Conservation (phyloP, 2,329 filamentous ascomycete genomes). For the Nemania serpens region DNA sequence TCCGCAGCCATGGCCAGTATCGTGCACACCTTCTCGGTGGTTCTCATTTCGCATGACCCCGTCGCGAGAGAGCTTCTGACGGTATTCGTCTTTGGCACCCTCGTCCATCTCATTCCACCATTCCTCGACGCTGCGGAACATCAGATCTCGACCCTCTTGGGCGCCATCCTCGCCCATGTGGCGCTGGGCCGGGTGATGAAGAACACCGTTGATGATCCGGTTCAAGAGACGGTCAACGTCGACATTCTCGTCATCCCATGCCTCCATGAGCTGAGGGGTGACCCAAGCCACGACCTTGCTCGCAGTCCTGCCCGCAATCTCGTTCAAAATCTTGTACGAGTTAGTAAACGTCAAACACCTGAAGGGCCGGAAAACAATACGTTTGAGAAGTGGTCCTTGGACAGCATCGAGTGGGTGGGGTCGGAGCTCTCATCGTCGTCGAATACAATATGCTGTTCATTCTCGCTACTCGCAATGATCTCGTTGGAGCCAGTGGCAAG, state of each 20-base stretch:
- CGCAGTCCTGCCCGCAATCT: conserved; percentile 82
- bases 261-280: conserved; percentile 85
- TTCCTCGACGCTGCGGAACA: conserved; percentile 78
- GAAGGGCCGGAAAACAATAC: conserved; percentile 46
- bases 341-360: conserved; percentile 13
- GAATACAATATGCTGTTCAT: conserved; percentile 87
- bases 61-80: conserved; percentile 74
- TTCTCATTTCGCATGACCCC: conserved; percentile 80
- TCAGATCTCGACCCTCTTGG: conserved; percentile 70
- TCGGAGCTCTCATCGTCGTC: conserved; percentile 75
- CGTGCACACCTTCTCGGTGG: conserved; percentile 83
- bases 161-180: conserved; percentile 71
- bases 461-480: conserved; percentile 82
- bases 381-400: conserved; percentile 94
- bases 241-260: conserved; percentile 77
- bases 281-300: conserved; percentile 81
- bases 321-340: conserved; percentile 69
- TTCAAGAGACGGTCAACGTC: conserved; percentile 73
- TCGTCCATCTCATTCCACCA: conserved; percentile 79
- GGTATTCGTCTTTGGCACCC: conserved; percentile 67
- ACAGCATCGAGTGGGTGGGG: conserved; percentile 93
- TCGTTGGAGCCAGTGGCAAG: conserved; percentile 83
- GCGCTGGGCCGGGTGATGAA: conserved; percentile 86
- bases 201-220: conserved; percentile 78
- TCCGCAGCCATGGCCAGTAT: conserved; percentile 81